Evolutionary conservation across 2,329 filamentous ascomycete species (phyloP).

Genomic region (Penicillium sp.): DNA sequence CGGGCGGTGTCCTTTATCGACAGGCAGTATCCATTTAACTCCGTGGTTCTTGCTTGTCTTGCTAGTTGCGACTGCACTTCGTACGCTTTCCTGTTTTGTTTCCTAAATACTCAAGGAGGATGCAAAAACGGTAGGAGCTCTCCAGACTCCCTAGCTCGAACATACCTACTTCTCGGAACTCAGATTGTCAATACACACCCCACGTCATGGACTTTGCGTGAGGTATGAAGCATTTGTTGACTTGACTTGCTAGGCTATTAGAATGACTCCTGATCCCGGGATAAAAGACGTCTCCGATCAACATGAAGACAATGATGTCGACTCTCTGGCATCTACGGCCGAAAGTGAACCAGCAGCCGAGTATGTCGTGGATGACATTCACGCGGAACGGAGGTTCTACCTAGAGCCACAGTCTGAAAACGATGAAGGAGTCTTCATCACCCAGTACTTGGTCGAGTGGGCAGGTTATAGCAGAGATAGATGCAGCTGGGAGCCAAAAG

Average conservation of each 20-base stretch:
- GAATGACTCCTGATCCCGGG: constrained; percentile 8
- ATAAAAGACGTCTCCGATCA: constrained; percentile 32
- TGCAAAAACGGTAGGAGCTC: background rate
- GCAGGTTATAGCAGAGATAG: constrained; percentile 55
- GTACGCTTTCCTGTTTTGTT: background rate
- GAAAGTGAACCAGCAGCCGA: constrained; percentile 45
- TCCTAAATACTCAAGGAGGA: background rate
- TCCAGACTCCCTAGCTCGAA: background rate
- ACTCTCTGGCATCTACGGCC: constrained; percentile 57
- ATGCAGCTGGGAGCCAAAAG: constrained; percentile 53
- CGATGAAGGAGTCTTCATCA: constrained; percentile 17
- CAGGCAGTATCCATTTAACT: constrained; percentile 1
- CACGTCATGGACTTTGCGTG: background rate
- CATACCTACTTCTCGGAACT: background rate
- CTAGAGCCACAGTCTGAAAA: constrained; percentile 9
- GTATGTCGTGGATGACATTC: constrained; percentile 54
- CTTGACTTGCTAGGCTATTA: background rate
- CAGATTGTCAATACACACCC: background rate
- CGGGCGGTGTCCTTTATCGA: constrained; percentile 6
- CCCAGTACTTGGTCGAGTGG: constrained; percentile 63
- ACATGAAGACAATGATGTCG: constrained; percentile 37
- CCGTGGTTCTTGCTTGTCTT: background rate
- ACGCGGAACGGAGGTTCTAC: constrained; percentile 42
- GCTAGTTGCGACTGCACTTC: background rate
- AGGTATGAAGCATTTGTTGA: background rate